These are phyloP conservation scores for Kazachstania kunashirensis DNA, from an alignment of 805 yeast genomes.

Conservation along the genomic window DNA sequence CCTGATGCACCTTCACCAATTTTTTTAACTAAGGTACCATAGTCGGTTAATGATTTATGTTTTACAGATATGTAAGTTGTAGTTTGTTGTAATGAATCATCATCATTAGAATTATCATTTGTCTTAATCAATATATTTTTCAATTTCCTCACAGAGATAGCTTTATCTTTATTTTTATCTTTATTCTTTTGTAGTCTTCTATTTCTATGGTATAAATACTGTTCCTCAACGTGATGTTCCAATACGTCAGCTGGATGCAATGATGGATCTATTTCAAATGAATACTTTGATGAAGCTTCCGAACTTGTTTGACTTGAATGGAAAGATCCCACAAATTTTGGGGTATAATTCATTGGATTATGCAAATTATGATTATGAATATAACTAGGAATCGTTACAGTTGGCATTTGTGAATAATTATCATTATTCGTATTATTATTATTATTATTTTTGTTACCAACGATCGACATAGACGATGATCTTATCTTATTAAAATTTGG, in stretches of 20 bases:
- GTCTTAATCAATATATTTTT: too few species aligned
- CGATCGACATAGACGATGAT: not conserved
- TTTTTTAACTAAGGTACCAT: constrained; percentile 63
- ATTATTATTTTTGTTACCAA: not conserved
- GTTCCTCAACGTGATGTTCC: constrained; percentile 20
- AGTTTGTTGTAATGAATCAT: not conserved
- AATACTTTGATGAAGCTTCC: not conserved
- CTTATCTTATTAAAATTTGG: not conserved
- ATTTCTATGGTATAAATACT: constrained; percentile 22
- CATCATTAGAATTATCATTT: not conserved
- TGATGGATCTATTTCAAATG: constrained; percentile 1
- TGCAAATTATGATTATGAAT: constrained; percentile 3
- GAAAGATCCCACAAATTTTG: not conserved
- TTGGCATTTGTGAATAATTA: not conserved
- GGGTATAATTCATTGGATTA: constrained; percentile 2
- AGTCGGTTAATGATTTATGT: constrained; percentile 32
- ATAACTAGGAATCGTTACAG: not conserved
- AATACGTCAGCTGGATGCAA: constrained; percentile 25
- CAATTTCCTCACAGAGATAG: not conserved
- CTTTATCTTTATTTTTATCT: constrained; percentile 1
- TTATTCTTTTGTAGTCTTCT: constrained; percentile 18
- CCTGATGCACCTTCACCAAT: constrained; percentile 95
- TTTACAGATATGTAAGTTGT: constrained; percentile 32
- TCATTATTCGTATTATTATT: not conserved
- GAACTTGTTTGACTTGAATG: not conserved